These are phyloP conservation scores for Clarireedia hainanense DNA, from an alignment of 2,329 filamentous ascomycete species.

Conservation along the genomic window DNA sequence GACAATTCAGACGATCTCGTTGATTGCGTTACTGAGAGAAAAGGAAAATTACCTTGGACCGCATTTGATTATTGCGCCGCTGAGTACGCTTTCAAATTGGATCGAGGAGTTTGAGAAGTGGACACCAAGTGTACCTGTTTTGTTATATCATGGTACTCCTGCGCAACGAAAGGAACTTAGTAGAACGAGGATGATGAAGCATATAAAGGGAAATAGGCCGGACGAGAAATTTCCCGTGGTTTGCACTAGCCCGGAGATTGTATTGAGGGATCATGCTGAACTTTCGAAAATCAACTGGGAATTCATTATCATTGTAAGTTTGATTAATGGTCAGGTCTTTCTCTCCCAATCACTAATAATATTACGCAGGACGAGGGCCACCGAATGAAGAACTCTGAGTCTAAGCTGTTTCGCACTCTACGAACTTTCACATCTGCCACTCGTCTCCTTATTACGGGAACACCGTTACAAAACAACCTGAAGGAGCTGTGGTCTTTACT, in stretches of 20 bases:
- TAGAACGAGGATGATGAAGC: slow-evolving; percentile 58
- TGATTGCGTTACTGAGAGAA: slow-evolving; percentile 72
- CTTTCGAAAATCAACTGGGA: slow-evolving; percentile 86
- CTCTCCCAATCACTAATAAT: slow-evolving; percentile 12
- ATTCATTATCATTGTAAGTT: slow-evolving; percentile 82
- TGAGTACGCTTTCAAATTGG: slow-evolving; percentile 94
- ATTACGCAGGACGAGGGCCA: slow-evolving; percentile 75
- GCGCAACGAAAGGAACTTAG: slow-evolving; percentile 71
- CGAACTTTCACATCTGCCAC: slow-evolving; percentile 86
- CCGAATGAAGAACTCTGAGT: slow-evolving; percentile 94
- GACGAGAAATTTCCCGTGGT: slow-evolving; percentile 76
- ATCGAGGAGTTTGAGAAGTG: slow-evolving; percentile 87
- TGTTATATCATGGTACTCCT: slow-evolving; percentile 85
- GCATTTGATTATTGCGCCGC: slow-evolving; percentile 80
- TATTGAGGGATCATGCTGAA: slow-evolving; percentile 78
- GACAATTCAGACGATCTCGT: slow-evolving; percentile 43
- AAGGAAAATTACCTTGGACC: slow-evolving; percentile 77
- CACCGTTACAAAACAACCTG: slow-evolving; percentile 90
- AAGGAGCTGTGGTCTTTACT: slow-evolving; percentile 91
- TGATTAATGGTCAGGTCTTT: neutral
- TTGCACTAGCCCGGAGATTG: slow-evolving; percentile 93
- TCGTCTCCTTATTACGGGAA: slow-evolving; percentile 86
- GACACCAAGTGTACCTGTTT: slow-evolving; percentile 80
- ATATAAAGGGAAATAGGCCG: slow-evolving; percentile 53
- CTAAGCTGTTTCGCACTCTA: slow-evolving; percentile 80